Base-by-base conservation (phyloP, 441 rosid genomes). In the Gossypium lobatum region DNA sequence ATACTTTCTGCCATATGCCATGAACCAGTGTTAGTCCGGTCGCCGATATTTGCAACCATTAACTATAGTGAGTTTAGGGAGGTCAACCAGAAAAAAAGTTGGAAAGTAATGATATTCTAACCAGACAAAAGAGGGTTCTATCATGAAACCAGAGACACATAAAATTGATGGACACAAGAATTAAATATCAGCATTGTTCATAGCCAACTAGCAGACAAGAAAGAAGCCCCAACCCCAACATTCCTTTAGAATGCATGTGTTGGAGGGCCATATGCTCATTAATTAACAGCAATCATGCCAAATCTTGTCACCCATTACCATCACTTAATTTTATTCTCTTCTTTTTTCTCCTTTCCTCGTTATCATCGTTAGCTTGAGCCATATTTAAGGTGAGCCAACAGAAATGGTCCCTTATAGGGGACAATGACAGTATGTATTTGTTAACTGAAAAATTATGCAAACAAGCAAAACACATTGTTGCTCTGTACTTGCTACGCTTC, bases 361-460 rank as follows among this genome's bases (percentile, higher is more conserved):
- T 59, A 76, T 77, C 70, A 65, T 76, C 48, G 37, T 76, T 26
- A 45, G 62, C 60, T 71, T 14, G 72, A 76, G 71, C 73, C 76
- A 55, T 71, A 64, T 70, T 65, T 58, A 67, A 71, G 74, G 76
- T 50, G 64, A 71, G 65, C 60, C 69, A 75, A 42, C 34, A 53
- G 6, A 39, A 73, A 63, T 65, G 79, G 82, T 78, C 78, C 82
- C 80, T 14, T 23, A 55, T 18, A 25, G 71, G 79, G 83, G 82
- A 75, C 80, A 82, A 65, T 55, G 64, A 70, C 14, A 53, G 21
- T 63, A 65, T 28, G 52, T 45, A 25, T 52, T n/a, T 55, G 14
- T 46, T 14, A 26, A 55, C 52, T n/a, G 17, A 64, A 60, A 77
- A 39, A 28, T 46, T 39, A 53, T 26, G 46, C 59, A 21, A 66